Evolutionary conservation across 1,284 basidiomycete species (phyloP).

Genomic region (Heterobasidion occidentale): DNA sequence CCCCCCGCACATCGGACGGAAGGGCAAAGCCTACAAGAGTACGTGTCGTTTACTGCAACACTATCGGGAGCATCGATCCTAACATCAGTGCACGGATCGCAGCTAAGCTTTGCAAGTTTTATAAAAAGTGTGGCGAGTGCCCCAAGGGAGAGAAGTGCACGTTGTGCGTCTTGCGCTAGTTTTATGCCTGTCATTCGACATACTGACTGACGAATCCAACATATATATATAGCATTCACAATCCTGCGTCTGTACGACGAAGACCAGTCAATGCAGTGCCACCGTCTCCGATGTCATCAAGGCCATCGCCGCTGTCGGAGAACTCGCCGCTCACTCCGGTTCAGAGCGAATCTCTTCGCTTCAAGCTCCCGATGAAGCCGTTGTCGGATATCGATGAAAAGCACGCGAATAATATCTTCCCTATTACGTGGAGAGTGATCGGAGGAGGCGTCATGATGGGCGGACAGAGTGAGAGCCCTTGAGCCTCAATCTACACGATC

Average conservation of each 20-base stretch:
- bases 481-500: not conserved
- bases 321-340: not conserved
- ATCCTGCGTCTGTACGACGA: not conserved
- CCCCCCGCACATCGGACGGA: not conserved
- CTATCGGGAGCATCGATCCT: not conserved
- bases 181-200: not conserved
- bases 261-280: not conserved
- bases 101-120: slow-evolving; percentile 13
- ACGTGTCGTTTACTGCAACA: not conserved
- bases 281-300: not conserved
- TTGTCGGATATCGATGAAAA: slow-evolving; percentile 24
- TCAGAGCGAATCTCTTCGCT: slow-evolving; percentile 4
- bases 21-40: slow-evolving; percentile 11
- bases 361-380: slow-evolving; percentile 22
- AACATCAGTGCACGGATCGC: not conserved
- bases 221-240: slow-evolving; percentile 8
- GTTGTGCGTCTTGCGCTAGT: slow-evolving; percentile 41
- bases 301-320: not conserved
- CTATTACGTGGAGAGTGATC: slow-evolving; percentile 39
- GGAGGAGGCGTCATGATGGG: slow-evolving; percentile 44
- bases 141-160: slow-evolving; percentile 35
- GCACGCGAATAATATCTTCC: slow-evolving; percentile 35
- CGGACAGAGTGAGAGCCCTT: slow-evolving; percentile 25
- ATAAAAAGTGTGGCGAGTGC: slow-evolving; percentile 9
- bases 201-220: not conserved